phyloP scores from a whole-genome alignment of 2,329 filamentous ascomycete genomes.

The Venturia oleaginea region DNA sequence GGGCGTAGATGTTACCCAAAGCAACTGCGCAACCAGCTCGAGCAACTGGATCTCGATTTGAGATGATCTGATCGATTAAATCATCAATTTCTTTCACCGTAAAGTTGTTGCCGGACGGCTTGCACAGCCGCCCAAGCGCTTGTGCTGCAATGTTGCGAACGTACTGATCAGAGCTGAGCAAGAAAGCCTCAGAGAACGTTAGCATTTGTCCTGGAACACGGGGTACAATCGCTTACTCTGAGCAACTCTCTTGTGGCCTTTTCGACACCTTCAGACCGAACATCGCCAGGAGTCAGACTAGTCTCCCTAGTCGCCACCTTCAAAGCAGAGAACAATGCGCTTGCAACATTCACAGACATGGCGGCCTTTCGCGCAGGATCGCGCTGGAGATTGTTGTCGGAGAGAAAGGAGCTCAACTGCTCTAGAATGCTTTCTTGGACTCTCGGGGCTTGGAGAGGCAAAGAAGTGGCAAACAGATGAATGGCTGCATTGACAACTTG shows the following conservation, averaged over 20 bases:
- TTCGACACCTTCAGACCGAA: conserved; percentile 68
- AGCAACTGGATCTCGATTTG: conserved; percentile 85
- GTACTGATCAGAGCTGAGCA: conserved; percentile 76
- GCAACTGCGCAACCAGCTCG: conserved; percentile 92
- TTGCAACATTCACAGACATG: conserved; percentile 80
- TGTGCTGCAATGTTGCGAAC: conserved; percentile 79
- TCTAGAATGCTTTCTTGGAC: conserved; percentile 95
- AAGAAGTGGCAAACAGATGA: conserved; percentile 80
- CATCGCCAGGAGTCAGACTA: conserved; percentile 58
- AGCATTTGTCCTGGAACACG: neutral
- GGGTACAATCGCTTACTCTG: conserved; percentile 38
- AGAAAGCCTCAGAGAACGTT: conserved; percentile 40
- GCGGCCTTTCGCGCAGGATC: conserved; percentile 84
- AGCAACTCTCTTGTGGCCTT: conserved; percentile 60
- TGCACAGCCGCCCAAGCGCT: conserved; percentile 78
- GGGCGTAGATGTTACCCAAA: conserved; percentile 84
- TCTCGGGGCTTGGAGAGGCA: conserved; percentile 80
- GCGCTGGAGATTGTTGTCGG: conserved; percentile 67
- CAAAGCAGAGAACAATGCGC: conserved; percentile 69
- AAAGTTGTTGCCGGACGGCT: conserved; percentile 72
- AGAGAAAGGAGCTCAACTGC: conserved; percentile 83
- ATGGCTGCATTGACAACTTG: conserved; percentile 94
- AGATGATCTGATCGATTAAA: conserved; percentile 87
- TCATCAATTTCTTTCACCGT: conserved; percentile 86
- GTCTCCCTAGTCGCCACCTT: conserved; percentile 81